Conservation (phyloP, 495 filamentous ascomycete species). For the Xylaria palmicola region DNA sequence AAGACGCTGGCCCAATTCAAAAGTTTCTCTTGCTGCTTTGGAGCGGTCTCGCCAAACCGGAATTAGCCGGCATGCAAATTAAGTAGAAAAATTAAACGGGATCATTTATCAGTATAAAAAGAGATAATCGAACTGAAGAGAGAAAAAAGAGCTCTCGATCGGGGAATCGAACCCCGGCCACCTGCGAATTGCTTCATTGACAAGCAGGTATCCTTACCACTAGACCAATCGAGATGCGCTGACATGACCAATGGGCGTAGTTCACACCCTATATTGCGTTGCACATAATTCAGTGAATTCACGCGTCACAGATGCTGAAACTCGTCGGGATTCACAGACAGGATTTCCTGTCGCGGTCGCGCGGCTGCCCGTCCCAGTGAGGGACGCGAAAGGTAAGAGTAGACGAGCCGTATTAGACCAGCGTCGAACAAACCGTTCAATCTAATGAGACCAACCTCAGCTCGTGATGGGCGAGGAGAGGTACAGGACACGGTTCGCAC, state of each 20-base stretch:
- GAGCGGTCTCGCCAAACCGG: too few relatives aligned
- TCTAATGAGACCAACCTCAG: too few relatives aligned
- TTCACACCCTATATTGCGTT: not conserved
- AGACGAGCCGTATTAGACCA: too few relatives aligned
- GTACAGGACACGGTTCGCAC: not conserved
- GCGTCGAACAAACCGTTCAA: too few relatives aligned
- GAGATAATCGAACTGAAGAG: not conserved
- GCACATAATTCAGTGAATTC: not conserved
- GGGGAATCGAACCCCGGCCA: conserved; percentile 46
- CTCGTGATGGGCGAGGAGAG: not conserved
- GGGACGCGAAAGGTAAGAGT: too few relatives aligned
- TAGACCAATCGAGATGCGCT: conserved; percentile 16
- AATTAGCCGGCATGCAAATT: not conserved
- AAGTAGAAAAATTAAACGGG: not conserved
- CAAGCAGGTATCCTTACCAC: conserved; percentile 19
- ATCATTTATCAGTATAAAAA: not conserved
- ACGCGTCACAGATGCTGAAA: not conserved
- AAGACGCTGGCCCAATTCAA: too few relatives aligned
- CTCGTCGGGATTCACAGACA: too few relatives aligned
- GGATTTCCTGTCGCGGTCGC: too few relatives aligned
- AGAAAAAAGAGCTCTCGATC: conserved; percentile 30
- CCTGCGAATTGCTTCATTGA: conserved; percentile 28
- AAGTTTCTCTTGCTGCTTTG: too few relatives aligned
- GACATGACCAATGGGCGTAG: not conserved
- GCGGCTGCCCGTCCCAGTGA: too few relatives aligned